A percentile compares a stretch with the other conserved stretches of the same genome.
Conservation (phyloP, 2,329 filamentous ascomycete genomes). For the Coniochaeta hoffmannii region DNA sequence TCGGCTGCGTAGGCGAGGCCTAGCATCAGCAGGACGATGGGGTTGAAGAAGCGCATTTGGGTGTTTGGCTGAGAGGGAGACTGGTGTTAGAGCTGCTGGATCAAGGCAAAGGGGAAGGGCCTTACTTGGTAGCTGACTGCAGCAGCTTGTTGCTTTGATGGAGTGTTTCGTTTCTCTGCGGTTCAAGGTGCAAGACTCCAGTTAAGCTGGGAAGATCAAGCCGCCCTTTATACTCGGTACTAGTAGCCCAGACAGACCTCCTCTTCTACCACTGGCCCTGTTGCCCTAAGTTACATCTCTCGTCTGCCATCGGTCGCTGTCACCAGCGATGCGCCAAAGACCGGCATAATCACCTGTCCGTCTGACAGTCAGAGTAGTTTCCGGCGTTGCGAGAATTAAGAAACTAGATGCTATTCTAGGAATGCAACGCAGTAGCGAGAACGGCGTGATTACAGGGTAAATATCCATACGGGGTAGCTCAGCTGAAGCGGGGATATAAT, state of each 20-base stretch:
- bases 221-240: not conserved
- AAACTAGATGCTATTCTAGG: not conserved
- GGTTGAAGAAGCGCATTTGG: slow-evolving; percentile 2
- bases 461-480: not conserved
- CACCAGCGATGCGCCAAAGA: not conserved
- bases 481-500: not conserved
- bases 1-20: slow-evolving; percentile 1
- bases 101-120: too few species aligned
- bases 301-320: not conserved
- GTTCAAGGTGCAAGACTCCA: not conserved
- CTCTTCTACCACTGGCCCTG: not conserved
- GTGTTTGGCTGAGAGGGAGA: not conserved
- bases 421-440: not conserved
- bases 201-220: not conserved
- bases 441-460: not conserved
- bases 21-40: not conserved
- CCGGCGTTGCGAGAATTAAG: slow-evolving; percentile 1
- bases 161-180: not conserved
- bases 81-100: not conserved
- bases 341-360: slow-evolving; percentile 1
- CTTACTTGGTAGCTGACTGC: not conserved
- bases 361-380: not conserved
- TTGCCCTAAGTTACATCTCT: not conserved
- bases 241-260: not conserved
- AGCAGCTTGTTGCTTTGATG: not conserved